Percentiles rank a stretch among this genome's conserved stretches.
Evolutionary conservation across 768 basidiomycete genomes (phyloP).

Genomic region (Pleurotus tuber-regium): DNA sequence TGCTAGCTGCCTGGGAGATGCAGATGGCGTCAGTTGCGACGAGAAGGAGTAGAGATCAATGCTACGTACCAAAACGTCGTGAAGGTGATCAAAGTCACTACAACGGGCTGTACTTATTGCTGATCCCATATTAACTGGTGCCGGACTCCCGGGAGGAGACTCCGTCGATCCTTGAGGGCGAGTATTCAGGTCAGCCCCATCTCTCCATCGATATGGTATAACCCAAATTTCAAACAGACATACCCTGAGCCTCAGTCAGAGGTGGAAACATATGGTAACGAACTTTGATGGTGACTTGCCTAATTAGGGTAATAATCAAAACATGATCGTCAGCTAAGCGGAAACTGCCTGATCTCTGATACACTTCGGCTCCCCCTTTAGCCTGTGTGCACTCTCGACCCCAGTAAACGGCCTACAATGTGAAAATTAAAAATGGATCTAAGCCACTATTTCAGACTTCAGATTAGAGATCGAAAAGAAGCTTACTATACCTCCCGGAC

Average conservation of each 20-base stretch:
- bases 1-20: conserved; percentile 22
- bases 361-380: conserved; percentile 1
- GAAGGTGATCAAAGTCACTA: neutral
- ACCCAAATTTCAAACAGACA: conserved; percentile 2
- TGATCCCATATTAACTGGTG: neutral
- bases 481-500: conserved; percentile 1
- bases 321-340: conserved; percentile 8
- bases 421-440: conserved; percentile 7
- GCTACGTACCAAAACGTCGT: conserved; percentile 3
- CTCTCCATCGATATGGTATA: neutral
- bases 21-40: conserved; percentile 14
- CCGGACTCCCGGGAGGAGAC: conserved; percentile 5
- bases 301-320: conserved; percentile 4
- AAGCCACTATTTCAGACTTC: neutral
- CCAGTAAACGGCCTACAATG: neutral
- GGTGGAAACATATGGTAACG: conserved; percentile 4
- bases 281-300: conserved; percentile 9
- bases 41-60: conserved; percentile 5
- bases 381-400: neutral
- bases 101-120: conserved; percentile 12
- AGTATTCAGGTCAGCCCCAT: conserved; percentile 3
- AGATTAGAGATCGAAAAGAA: conserved; percentile 4
- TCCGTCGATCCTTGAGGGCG: conserved; percentile 3
- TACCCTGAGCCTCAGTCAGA: conserved; percentile 7
- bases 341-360: conserved; percentile 8